Percentiles rank a stretch among this genome's conserved stretches.
These are phyloP conservation scores for Aspergillus hortae DNA, from an alignment of 2,329 filamentous ascomycete species.

Conservation along the genomic window DNA sequence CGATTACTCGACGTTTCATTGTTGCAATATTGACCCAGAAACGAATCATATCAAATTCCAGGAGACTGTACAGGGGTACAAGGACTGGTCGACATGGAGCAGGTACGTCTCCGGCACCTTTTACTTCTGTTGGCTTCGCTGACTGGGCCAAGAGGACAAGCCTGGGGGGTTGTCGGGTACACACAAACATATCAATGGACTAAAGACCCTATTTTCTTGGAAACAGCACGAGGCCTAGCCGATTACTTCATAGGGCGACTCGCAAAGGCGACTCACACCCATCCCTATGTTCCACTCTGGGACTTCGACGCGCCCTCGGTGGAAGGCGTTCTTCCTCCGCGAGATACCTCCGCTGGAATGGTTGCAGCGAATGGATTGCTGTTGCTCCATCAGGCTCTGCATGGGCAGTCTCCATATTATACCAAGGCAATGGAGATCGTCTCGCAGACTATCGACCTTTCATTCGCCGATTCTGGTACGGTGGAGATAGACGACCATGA, in stretches of 20 bases:
- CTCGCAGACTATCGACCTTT: constrained; percentile 16
- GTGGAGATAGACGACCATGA: not conserved
- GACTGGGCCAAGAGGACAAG: constrained; percentile 17
- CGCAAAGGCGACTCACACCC: not conserved
- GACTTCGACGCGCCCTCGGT: constrained; percentile 20
- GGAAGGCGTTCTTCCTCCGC: constrained; percentile 18
- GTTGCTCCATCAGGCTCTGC: constrained; percentile 16
- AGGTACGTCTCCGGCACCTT: not conserved
- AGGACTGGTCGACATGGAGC: constrained; percentile 20
- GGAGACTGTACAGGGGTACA: constrained; percentile 22
- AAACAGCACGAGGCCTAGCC: constrained; percentile 11
- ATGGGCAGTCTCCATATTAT: not conserved
- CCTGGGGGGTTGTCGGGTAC: constrained; percentile 27
- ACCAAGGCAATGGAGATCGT: not conserved
- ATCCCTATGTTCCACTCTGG: constrained; percentile 19
- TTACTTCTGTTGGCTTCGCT: not conserved
- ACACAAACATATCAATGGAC: constrained; percentile 42
- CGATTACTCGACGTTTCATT: constrained; percentile 19
- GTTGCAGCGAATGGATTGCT: constrained; percentile 43
- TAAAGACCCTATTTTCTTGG: constrained; percentile 20
- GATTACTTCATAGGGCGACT: constrained; percentile 18
- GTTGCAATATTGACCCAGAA: constrained; percentile 13
- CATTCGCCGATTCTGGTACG: not conserved
- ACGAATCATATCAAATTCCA: constrained; percentile 14
- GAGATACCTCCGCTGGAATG: constrained; percentile 42